These are phyloP conservation scores for Lathyrus sativus DNA, from an alignment of 306 rosid species.

Conservation along the genomic window DNA sequence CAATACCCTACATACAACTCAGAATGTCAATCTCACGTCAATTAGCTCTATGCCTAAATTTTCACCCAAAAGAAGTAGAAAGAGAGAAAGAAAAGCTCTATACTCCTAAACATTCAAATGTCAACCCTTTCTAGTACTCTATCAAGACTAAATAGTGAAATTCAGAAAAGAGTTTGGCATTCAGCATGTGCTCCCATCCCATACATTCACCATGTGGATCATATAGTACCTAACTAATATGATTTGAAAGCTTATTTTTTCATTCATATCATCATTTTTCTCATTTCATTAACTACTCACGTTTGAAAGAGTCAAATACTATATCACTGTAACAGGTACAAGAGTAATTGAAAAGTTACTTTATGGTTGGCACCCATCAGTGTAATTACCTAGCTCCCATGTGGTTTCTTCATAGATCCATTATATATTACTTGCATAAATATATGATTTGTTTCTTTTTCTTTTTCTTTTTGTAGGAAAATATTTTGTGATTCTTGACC, in stretches of 20 bases:
- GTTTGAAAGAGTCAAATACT: conserved; percentile 6
- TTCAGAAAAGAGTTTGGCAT: neutral
- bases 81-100: too few relatives aligned
- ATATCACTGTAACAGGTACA: neutral
- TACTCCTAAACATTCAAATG: neutral
- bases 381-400: conserved; percentile 34
- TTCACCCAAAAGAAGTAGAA: too few relatives aligned
- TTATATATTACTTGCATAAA: neutral
- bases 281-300: neutral
- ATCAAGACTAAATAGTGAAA: neutral
- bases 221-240: conserved; percentile 14
- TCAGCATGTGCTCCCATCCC: conserved; percentile 45
- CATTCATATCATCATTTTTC: neutral
- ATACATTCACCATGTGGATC: conserved; percentile 30
- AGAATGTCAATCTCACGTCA: neutral
- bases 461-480: conserved; percentile 27
- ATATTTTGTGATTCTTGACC: conserved; percentile 27
- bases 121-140: conserved; percentile 6
- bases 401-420: conserved; percentile 24
- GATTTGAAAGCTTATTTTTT: neutral
- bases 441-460: conserved; percentile 2
- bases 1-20: neutral
- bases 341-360: conserved; percentile 21
- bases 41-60: neutral
- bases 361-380: conserved; percentile 13